Conservation (phyloP, 208 protist genomes). For the Leishmania lainsoni region DNA sequence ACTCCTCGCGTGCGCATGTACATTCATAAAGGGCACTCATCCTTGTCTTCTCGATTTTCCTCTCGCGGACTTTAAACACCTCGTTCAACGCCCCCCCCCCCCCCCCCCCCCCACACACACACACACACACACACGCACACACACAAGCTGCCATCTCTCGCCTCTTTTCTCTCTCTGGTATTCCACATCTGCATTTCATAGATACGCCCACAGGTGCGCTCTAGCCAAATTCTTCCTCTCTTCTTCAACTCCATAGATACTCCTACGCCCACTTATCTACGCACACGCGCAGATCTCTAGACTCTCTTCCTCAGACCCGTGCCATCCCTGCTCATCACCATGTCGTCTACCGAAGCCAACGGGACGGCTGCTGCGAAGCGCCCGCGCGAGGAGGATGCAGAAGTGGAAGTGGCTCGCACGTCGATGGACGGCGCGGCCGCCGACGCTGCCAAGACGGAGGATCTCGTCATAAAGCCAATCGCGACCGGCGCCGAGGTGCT, state of each 20-base stretch:
- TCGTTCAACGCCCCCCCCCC: background rate
- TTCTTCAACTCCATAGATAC: background rate
- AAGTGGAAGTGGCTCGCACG: background rate
- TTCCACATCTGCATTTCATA: background rate
- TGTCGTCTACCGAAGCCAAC: conserved; percentile 7
- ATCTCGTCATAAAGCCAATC: conserved; percentile 10
- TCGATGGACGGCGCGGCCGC: background rate
- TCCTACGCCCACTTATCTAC: background rate
- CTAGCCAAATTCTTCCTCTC: background rate
- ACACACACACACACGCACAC: background rate
- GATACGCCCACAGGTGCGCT: background rate
- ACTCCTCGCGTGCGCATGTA: background rate
- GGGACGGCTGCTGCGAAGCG: conserved; percentile 14
- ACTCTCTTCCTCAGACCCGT: background rate
- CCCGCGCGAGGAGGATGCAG: conserved; percentile 11
- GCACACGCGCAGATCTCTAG: background rate
- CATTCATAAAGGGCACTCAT: background rate
- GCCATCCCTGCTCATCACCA: background rate
- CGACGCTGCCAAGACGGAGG: conserved; percentile 3
- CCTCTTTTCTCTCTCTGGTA: background rate
- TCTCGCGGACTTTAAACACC: background rate
- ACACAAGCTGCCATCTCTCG: background rate
- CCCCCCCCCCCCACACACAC: background rate
- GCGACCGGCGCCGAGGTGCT: conserved; percentile 9
- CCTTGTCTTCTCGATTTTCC: background rate